Conservation (phyloP, 306 rosid genomes). For the Gastrolobium villosum region DNA sequence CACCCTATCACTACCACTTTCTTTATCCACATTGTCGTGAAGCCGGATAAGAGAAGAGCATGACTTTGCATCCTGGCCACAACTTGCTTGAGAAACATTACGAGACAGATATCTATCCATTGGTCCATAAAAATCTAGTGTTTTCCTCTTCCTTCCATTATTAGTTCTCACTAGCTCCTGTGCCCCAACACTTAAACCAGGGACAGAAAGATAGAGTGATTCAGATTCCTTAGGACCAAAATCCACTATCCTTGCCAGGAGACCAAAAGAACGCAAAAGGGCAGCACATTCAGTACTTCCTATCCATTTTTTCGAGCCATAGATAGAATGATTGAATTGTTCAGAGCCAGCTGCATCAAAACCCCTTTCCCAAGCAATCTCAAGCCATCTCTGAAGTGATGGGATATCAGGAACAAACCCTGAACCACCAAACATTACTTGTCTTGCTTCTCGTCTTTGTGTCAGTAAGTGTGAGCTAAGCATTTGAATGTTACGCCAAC, state of each 20-base stretch:
- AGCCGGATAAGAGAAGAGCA: constrained; percentile 33
- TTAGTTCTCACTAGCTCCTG: constrained; percentile 38
- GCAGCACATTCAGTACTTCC: constrained; percentile 91
- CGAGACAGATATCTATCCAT: constrained; percentile 55
- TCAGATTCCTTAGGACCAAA: constrained; percentile 85
- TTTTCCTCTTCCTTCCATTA: constrained; percentile 47
- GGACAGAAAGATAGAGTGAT: constrained; percentile 70
- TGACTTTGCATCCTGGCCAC: constrained; percentile 37
- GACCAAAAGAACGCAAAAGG: constrained; percentile 84
- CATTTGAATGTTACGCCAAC: constrained; percentile 93
- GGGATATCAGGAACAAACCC: constrained; percentile 86
- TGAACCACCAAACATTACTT: constrained; percentile 75
- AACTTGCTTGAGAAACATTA: constrained; percentile 44
- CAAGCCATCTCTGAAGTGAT: constrained; percentile 95
- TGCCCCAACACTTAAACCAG: constrained; percentile 69
- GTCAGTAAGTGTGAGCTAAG: constrained; percentile 81
- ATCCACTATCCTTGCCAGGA: constrained; percentile 73
- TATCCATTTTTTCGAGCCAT: constrained; percentile 77
- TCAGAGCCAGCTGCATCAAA: constrained; percentile 81
- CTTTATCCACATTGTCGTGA: constrained; percentile 37
- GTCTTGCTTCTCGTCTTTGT: constrained; percentile 64
- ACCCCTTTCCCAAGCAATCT: constrained; percentile 94
- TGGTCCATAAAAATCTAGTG: constrained; percentile 50
- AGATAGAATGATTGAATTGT: constrained; percentile 64
- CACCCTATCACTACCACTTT: constrained; percentile 26